These are phyloP conservation scores for Fraxinus sp. DNA, from an alignment of 305 asterid genomes.

Conservation along the genomic window DNA sequence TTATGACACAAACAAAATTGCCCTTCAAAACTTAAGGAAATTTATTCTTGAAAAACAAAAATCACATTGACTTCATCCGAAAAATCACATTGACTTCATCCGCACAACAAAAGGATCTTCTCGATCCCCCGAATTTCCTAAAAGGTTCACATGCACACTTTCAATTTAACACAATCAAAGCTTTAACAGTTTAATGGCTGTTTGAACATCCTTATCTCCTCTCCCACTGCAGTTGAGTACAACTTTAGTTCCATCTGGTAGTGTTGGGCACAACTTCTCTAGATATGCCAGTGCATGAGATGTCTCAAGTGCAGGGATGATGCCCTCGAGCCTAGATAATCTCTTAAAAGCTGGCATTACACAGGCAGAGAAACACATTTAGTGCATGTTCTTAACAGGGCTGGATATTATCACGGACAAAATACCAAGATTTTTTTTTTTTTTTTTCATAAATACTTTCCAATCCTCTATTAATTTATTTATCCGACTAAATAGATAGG, in stretches of 20 bases:
- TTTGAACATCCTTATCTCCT: slow-evolving; percentile 61
- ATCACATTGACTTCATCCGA: neutral
- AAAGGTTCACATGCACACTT: neutral
- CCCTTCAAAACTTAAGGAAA: neutral
- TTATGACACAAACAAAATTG: neutral
- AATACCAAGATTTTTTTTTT: too few species aligned
- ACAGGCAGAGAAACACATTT: neutral
- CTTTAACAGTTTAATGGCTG: slow-evolving; percentile 42
- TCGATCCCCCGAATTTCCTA: neutral
- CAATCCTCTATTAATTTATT: neutral
- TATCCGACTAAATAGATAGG: neutral
- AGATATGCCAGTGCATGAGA: slow-evolving; percentile 52
- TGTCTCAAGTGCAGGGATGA: slow-evolving; percentile 57
- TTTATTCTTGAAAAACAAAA: neutral
- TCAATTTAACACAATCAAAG: slow-evolving; percentile 12
- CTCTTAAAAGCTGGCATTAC: slow-evolving; percentile 56
- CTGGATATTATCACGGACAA: neutral
- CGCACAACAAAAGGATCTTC: neutral
- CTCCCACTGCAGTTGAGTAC: slow-evolving; percentile 60
- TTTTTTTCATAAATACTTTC: too few species aligned
- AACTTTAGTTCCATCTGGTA: slow-evolving; percentile 45
- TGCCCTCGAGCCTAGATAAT: slow-evolving; percentile 50
- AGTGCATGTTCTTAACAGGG: neutral
- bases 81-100: neutral
- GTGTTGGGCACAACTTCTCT: slow-evolving; percentile 50